Evolutionary conservation across 2,329 filamentous ascomycete genomes (phyloP), one percentile per base, ranked within the genome.

Genomic region (Stagonosporopsis vannaccii): DNA sequence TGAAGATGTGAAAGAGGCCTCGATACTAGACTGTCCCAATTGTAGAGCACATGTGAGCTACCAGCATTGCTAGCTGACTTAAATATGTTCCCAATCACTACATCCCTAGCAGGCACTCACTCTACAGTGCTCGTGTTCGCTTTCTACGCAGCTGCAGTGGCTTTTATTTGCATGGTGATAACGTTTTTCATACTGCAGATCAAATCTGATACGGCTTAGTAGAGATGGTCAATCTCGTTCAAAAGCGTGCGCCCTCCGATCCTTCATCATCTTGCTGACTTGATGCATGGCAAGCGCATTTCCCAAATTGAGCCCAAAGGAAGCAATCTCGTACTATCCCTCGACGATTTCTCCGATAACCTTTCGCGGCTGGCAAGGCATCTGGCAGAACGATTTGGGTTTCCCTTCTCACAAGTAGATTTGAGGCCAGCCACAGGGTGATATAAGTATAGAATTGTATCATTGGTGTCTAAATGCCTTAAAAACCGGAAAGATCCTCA

Each of bases 261-360:
- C 28, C 30, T 40, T 36, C 28, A 20, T 28, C 47, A 26, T 36
- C 53, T 37, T 36, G 42, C 51, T 57, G 49, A 53, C 40, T 35
- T 49, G 44, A 19, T 35, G 23, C 33, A 55, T 40, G 43, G 30
- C 19, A 39, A 39, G 22, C 6, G 19, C 37, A 17, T 26, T 30
- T 13, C 7, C 23, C n/a, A 13, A 20, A 6, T 28, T 15, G 8
- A 13, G 17, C 36, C 15, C 32, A 19, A 25, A 17, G 3, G 8
- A 44, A 6, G 4, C 4, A n/a, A 44, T 5, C 17, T 42, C 4
- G n/a, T 2, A 11, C 26, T 42, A 28, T 11, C 13, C 36, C 20
- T 43, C 6, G 7, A 30, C n/a, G 13, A n/a, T 7, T 1, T n/a
- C 11, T 33, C 26, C 20, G 23, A 17, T n/a, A 17, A 13, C 4